Evolutionary conservation across 768 basidiomycete genomes (phyloP).

Genomic region (Rhodosporidiobolus odoratus): DNA sequence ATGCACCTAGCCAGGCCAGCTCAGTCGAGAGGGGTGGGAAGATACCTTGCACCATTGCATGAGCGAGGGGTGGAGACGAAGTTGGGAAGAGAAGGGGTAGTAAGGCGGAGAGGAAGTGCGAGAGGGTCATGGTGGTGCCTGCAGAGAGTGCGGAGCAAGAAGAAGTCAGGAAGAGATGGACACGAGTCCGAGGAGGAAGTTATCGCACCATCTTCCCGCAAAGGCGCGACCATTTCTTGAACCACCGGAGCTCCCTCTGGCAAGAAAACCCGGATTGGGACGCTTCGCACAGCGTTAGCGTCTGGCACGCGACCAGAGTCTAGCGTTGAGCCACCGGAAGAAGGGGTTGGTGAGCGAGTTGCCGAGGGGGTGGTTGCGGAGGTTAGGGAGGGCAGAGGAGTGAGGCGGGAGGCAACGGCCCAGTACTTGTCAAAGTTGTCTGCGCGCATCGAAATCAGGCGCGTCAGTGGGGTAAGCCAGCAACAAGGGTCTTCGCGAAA

Average conservation of each 20-base stretch:
- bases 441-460: conserved; percentile 44
- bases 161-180: not conserved
- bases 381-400: conserved; percentile 67
- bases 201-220: conserved; percentile 66
- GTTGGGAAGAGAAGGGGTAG: conserved; percentile 71
- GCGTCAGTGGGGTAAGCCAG: not conserved
- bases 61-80: conserved; percentile 54
- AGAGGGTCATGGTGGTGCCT: conserved; percentile 71
- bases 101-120: conserved; percentile 62
- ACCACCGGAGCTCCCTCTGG: conserved; percentile 77
- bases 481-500: not conserved
- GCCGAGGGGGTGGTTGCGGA: conserved; percentile 61
- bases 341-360: conserved; percentile 37
- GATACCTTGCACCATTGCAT: conserved; percentile 78
- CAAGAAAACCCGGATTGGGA: conserved; percentile 83
- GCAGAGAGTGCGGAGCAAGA: not conserved
- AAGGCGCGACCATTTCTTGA: conserved; percentile 80
- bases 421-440: conserved; percentile 96
- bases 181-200: not conserved
- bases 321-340: conserved; percentile 18
- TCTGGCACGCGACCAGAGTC: conserved; percentile 58
- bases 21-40: conserved; percentile 76
- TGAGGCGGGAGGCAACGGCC: conserved; percentile 86
- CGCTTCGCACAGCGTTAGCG: conserved; percentile 79
- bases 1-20: conserved; percentile 88